A percentile compares a stretch with the other conserved stretches of the same genome.
Conservation (phyloP, 225 moss, liverwort and hornwort species). For the Straminergon stramineum region DNA sequence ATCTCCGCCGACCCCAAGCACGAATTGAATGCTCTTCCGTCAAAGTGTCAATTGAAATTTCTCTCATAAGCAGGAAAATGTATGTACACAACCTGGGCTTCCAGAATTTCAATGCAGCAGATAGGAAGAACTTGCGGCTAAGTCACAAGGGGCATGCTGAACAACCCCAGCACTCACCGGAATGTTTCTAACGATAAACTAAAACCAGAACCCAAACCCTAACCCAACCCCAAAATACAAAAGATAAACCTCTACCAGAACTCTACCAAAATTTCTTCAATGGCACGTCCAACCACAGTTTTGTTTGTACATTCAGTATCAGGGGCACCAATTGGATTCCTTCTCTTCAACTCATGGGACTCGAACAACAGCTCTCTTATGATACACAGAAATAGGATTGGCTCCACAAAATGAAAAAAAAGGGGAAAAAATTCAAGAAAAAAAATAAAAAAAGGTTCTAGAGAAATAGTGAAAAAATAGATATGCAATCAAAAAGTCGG, state of each 20-base stretch:
- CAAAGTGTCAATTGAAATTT: neutral
- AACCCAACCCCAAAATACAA: neutral
- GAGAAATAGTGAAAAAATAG: neutral
- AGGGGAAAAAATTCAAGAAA: too few relatives aligned
- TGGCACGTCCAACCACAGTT: neutral
- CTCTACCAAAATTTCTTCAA: neutral
- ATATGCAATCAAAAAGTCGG: slow-evolving; percentile 25
- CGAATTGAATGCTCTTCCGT: neutral
- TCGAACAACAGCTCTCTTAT: slow-evolving; percentile 5
- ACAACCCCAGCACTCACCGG: neutral
- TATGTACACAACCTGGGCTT: slow-evolving; percentile 3
- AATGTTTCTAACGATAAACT: neutral
- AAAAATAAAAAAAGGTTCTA: neutral
- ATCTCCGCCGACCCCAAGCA: neutral
- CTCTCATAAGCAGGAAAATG: slow-evolving; percentile 1
- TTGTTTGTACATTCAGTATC: slow-evolving; percentile 7
- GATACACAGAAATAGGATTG: neutral
- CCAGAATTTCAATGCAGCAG: neutral
- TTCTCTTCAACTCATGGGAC: neutral
- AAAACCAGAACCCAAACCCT: neutral
- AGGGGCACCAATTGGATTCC: neutral
- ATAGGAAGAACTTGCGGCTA: neutral
- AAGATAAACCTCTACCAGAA: neutral
- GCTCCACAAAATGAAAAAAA: neutral
- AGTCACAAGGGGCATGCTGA: neutral